A percentile compares a stretch with the other conserved stretches of the same genome.
Evolutionary conservation across 2,329 filamentous ascomycete genomes (phyloP).

Genomic region (Dendrostoma leiphaemia): DNA sequence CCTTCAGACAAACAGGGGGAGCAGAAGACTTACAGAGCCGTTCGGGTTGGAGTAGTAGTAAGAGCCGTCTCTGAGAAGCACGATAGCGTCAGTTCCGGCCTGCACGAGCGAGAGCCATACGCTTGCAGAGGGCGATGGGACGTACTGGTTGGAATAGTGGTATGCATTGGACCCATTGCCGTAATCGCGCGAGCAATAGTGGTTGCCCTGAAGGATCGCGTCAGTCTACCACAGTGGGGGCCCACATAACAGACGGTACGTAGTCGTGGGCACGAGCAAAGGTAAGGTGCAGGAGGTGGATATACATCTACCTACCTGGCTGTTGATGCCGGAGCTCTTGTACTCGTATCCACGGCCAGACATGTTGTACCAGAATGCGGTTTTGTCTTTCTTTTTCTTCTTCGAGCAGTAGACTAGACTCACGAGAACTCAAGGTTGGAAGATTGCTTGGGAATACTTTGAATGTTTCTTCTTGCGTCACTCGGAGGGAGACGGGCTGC

Average conservation of each 20-base stretch:
- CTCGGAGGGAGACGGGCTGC: too few relatives aligned
- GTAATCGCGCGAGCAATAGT: slow-evolving; percentile 65
- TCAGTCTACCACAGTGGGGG: too few relatives aligned
- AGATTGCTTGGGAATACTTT: too few relatives aligned
- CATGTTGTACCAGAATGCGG: background rate
- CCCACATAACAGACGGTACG: too few relatives aligned
- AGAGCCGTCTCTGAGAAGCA: slow-evolving; percentile 51
- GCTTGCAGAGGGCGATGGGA: too few relatives aligned
- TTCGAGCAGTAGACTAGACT: background rate
- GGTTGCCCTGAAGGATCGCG: slow-evolving; percentile 54
- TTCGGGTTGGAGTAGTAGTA: slow-evolving; percentile 74
- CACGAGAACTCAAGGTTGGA: too few relatives aligned
- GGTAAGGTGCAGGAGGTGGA: too few relatives aligned
- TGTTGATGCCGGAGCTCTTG: slow-evolving; percentile 59
- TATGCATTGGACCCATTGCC: slow-evolving; percentile 55
- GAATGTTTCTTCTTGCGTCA: too few relatives aligned
- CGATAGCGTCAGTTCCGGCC: background rate
- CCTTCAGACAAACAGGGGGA: too few relatives aligned
- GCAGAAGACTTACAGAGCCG: slow-evolving; percentile 49
- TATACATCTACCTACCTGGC: slow-evolving; percentile 42
- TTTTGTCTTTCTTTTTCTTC: too few relatives aligned
- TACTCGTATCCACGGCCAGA: slow-evolving; percentile 33
- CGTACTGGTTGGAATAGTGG: slow-evolving; percentile 66
- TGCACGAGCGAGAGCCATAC: too few relatives aligned
- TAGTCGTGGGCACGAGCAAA: too few relatives aligned